Evolutionary conservation across 2,329 filamentous ascomycete species (phyloP), one percentile per base, ranked within the genome.

Genomic region (Cladophialophora bantiana): DNA sequence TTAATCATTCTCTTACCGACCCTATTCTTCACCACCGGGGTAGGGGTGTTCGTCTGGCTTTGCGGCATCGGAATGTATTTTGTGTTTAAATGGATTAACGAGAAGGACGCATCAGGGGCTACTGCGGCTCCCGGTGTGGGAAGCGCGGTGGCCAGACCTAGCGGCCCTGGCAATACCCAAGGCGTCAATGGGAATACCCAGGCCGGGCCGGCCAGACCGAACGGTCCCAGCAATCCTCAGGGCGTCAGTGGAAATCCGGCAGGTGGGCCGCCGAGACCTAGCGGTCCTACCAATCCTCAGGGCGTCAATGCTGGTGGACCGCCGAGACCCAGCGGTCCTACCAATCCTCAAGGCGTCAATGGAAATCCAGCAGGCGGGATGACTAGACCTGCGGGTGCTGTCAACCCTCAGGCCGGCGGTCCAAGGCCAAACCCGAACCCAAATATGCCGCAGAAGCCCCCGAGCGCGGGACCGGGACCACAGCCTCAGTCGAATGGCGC

Each of bases 1-100:
- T 80, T 91, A 10, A 75, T 92, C 56, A 75, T 94, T 48, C 83
- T 95, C 15, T 79, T 92, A 0, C 91, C 91, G 1, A 85, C 88
- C 0, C 79, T 94, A 42, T 85, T 91, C 76, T 77, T 92, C 68
- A 89, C 89, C 2, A 87, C 85, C 12, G 84, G 84, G 56, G 77
- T 88, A 26, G 90, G 87, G 4, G 79, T 88, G 0, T 83, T 89
- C 67, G 78, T 90, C 68, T 94, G 91, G 86, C 78, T 86, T 18
- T 91, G 89, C 87, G 88, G 84, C 7, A 79, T 90, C 7, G 85
- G 83, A 13, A 85, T 83, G 56, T 93, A 76, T 68, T 74, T 75
- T 58, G 71, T 75, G 42, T 55, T 72, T 54, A 70, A 72, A 45
- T 68, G 65, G 68, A 66, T 72, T 67, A 72, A 69, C 48, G 56